A percentile compares a stretch with the other conserved stretches of the same genome.
Conservation (phyloP, 495 filamentous ascomycete species). For the Penicillium herquei region DNA sequence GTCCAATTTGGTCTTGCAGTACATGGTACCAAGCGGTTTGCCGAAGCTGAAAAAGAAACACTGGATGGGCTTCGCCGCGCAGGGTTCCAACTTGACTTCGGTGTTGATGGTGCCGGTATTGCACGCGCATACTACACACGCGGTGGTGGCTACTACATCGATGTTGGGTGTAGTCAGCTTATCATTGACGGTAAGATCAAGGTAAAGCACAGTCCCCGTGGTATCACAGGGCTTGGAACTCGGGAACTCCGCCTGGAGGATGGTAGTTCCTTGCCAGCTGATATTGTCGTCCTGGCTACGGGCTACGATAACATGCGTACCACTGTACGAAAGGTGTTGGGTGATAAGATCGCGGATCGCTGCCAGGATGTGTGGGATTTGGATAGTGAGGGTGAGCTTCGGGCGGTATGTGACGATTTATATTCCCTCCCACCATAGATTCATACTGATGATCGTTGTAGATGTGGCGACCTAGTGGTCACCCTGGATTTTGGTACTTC, state of each 20-base stretch:
- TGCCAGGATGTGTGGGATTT: slow-evolving; percentile 76
- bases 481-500: slow-evolving; percentile 77
- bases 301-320: slow-evolving; percentile 80
- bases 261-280: slow-evolving; percentile 63
- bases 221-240: slow-evolving; percentile 53
- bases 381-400: slow-evolving; percentile 73
- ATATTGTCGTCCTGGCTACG: slow-evolving; percentile 79
- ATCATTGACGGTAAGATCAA: slow-evolving; percentile 75
- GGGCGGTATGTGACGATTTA: slow-evolving; percentile 29
- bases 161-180: slow-evolving; percentile 67
- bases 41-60: slow-evolving; percentile 49
- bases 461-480: slow-evolving; percentile 71
- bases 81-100: slow-evolving; percentile 68
- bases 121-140: slow-evolving; percentile 68
- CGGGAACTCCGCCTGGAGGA: slow-evolving; percentile 60
- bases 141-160: slow-evolving; percentile 78
- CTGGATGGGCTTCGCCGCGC: slow-evolving; percentile 61
- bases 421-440: neutral
- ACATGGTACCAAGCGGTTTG: slow-evolving; percentile 48
- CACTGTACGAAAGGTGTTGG: slow-evolving; percentile 59
- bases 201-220: slow-evolving; percentile 65
- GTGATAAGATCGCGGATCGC: slow-evolving; percentile 64
- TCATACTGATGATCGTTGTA: slow-evolving; percentile 5
- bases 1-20: slow-evolving; percentile 56
- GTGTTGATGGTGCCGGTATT: slow-evolving; percentile 62